Percentiles rank a stretch among this genome's conserved stretches.
These are phyloP conservation scores for Eucalyptus pauciflora DNA, from an alignment of 345 rosid genomes.

Conservation along the genomic window DNA sequence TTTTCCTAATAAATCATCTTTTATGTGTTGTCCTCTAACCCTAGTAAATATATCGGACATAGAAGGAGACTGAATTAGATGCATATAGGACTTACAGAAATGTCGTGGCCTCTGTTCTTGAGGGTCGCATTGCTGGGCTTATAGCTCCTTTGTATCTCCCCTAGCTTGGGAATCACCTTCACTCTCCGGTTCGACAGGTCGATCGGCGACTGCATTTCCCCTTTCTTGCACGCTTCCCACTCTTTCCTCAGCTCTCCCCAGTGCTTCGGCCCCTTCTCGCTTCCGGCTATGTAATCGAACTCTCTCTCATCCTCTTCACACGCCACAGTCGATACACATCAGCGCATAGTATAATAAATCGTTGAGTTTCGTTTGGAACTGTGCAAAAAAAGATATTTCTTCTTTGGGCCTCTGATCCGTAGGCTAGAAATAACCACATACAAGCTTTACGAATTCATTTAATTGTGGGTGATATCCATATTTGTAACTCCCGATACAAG, in stretches of 20 bases:
- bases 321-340: not conserved
- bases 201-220: constrained; percentile 28
- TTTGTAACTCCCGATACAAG: not conserved
- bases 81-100: constrained; percentile 11
- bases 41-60: not conserved
- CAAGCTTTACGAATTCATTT: no score
- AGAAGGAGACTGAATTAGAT: not conserved
- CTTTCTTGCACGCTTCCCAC: constrained; percentile 21
- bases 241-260: constrained; percentile 41
- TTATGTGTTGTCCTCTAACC: not conserved
- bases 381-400: not conserved
- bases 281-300: constrained; percentile 24
- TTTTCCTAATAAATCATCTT: not conserved
- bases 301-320: constrained; percentile 43
- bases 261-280: constrained; percentile 31
- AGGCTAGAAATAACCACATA: not conserved
- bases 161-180: not conserved
- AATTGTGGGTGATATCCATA: not conserved
- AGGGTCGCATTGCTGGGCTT: constrained; percentile 14
- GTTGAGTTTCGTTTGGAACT: not conserved
- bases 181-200: constrained; percentile 11
- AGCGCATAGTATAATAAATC: not conserved
- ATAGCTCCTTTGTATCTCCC: constrained; percentile 11
- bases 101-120: constrained; percentile 53
- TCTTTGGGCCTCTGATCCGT: not conserved